Evolutionary conservation across 768 basidiomycete genomes (phyloP), one percentile per base, ranked within the genome.

Genomic region (Cubamyces sp.): DNA sequence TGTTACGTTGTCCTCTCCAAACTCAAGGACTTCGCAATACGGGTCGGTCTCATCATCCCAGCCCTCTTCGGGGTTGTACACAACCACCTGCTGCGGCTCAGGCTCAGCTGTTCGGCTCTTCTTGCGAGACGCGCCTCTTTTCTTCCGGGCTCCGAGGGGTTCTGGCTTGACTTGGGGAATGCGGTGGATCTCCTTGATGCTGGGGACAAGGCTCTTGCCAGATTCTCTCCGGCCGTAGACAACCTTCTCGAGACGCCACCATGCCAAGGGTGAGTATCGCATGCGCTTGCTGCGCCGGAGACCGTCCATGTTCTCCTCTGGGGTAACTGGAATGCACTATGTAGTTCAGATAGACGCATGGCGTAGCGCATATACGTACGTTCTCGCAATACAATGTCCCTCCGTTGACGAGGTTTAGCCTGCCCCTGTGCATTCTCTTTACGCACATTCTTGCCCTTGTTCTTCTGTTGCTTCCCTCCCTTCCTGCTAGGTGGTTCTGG

Each of bases 181-280:
- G 52, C 83, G 77, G 58, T 87, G 70, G 57, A 95, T 81, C 73
- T 87, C 81, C 71, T 86, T 79, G 70, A 94, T 89, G 69, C 81
- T 82, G 0, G 90, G 81, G 12, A 91, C 87, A 26, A 84, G 78
- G 21, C 82, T 76, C 9, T 75, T 64, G 23, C 79, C 83, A 7
- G 80, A 79, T 9, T 81, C 76, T 14, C 82, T 81, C 21, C 87
- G 82, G 6, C 88, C 89, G 68, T 94, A 98, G 2, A 95, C 87
- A 23, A 94, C 83, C 64, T 87, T 88, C 76, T 98, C 96, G 66
- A 86, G 85, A n/a, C 94, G 85, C 96, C 96, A 98, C 79, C 83
- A 96, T 42, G 92, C 91, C 39, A 98, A 78, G 4, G 96, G 96
- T 51, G 77, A 76, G 68, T 85, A 86, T 34, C 85, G 85, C 55